Percentiles rank a stretch among this genome's conserved stretches.
phyloP scores from a whole-genome alignment of 768 basidiomycete genomes.

The Lentinula aciculospora region DNA sequence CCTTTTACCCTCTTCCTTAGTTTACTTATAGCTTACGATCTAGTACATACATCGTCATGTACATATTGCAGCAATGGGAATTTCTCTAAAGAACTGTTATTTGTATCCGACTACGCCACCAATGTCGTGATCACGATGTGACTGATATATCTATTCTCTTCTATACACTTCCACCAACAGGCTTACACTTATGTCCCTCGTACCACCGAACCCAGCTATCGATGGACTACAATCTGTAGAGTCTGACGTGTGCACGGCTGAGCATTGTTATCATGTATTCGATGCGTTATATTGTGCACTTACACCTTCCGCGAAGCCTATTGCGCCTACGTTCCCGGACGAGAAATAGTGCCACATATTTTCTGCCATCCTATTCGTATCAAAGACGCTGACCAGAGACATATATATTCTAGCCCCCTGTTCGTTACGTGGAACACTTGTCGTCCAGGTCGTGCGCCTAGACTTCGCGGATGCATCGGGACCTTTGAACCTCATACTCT shows the following conservation, averaged over 20 bases:
- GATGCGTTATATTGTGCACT: slow-evolving; percentile 79
- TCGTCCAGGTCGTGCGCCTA: slow-evolving; percentile 51
- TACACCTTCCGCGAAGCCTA: slow-evolving; percentile 41
- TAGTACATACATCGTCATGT: slow-evolving; percentile 32
- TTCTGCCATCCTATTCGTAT: not conserved
- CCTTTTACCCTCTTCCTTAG: slow-evolving; percentile 22
- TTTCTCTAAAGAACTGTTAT: not conserved
- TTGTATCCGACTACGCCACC: too few species aligned
- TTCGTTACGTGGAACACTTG: slow-evolving; percentile 96
- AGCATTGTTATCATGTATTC: slow-evolving; percentile 81
- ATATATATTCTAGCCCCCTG: slow-evolving; percentile 54
- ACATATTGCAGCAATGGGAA: slow-evolving; percentile 14
- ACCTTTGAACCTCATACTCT: slow-evolving; percentile 78
- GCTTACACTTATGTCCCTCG: slow-evolving; percentile 42
- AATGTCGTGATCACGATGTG: not conserved
- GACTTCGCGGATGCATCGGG: slow-evolving; percentile 91
- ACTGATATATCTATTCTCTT: slow-evolving; percentile 8
- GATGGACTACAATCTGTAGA: slow-evolving; percentile 27
- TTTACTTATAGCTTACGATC: slow-evolving; percentile 35
- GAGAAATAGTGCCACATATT: slow-evolving; percentile 66
- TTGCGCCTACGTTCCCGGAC: slow-evolving; percentile 60
- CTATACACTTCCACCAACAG: not conserved
- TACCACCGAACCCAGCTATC: slow-evolving; percentile 44
- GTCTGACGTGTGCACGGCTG: slow-evolving; percentile 50
- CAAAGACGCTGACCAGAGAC: not conserved